These are phyloP conservation scores for Penicillium sp. DNA, from an alignment of 2,329 filamentous ascomycete genomes.

Conservation along the genomic window DNA sequence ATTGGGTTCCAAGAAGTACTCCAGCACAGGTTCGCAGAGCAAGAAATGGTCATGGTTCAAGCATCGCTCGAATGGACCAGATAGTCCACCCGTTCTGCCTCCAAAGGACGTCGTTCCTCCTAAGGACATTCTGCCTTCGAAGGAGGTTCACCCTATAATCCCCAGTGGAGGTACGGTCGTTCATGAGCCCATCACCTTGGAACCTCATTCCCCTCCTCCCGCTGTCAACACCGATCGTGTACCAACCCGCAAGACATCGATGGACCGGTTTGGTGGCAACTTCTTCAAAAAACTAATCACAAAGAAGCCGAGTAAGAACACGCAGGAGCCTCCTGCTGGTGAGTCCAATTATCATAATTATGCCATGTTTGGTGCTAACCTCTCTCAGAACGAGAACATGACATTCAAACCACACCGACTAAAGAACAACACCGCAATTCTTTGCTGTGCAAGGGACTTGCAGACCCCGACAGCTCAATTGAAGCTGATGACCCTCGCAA, in stretches of 20 bases:
- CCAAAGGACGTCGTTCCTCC: slow-evolving; percentile 23
- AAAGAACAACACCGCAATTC: slow-evolving; percentile 12
- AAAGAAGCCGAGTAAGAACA: slow-evolving; percentile 45
- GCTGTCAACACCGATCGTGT: slow-evolving; percentile 3
- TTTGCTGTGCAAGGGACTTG: slow-evolving; percentile 12
- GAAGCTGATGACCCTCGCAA: slow-evolving; percentile 17
- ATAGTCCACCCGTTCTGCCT: slow-evolving; percentile 19
- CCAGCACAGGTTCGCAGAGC: slow-evolving; percentile 21
- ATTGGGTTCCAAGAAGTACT: slow-evolving; percentile 31
- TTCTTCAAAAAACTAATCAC: slow-evolving; percentile 57
- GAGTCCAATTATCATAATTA: slow-evolving; percentile 22
- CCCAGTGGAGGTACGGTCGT: slow-evolving; percentile 29
- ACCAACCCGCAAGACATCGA: slow-evolving; percentile 22
- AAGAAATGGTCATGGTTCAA: slow-evolving; percentile 53
- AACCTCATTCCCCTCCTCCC: slow-evolving; percentile 1
- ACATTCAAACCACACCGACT: background rate
- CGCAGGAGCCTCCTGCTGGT: slow-evolving; percentile 39
- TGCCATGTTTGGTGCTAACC: background rate
- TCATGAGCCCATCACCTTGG: slow-evolving; percentile 23
- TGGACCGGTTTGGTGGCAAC: slow-evolving; percentile 41
- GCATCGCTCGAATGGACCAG: slow-evolving; percentile 30
- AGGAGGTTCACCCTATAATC: slow-evolving; percentile 26
- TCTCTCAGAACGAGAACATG: slow-evolving; percentile 7
- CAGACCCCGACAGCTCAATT: slow-evolving; percentile 19
- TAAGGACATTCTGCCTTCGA: slow-evolving; percentile 24